Evolutionary conservation across 768 basidiomycete species (phyloP).

Genomic region (Chiua virens): DNA sequence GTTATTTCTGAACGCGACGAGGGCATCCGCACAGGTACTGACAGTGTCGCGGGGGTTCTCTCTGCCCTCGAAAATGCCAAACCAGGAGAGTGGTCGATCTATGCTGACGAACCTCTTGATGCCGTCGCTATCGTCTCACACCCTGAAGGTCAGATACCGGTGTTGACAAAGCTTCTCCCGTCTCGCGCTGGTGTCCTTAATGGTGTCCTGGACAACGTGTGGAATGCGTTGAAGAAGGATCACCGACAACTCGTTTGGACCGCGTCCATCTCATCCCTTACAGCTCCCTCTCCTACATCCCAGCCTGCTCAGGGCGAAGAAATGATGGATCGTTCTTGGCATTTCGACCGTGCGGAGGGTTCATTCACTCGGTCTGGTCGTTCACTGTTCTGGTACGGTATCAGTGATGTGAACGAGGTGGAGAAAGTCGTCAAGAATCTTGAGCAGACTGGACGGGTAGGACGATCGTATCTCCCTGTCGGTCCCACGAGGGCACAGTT

Average conservation of each 20-base stretch:
- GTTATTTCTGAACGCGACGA: constrained; percentile 96
- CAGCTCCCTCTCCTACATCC: constrained; percentile 4
- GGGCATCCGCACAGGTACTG: constrained; percentile 77
- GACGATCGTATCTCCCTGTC: constrained; percentile 80
- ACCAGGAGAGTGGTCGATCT: constrained; percentile 85
- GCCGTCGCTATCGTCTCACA: constrained; percentile 93
- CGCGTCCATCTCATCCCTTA: constrained; percentile 55
- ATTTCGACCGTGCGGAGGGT: constrained; percentile 97
- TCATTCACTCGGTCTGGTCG: constrained; percentile 94
- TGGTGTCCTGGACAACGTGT: constrained; percentile 96
- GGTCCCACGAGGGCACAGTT: constrained; percentile 18
- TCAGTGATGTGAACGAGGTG: constrained; percentile 88
- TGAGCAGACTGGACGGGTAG: constrained; percentile 79
- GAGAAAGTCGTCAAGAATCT: constrained; percentile 78
- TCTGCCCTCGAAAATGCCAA: constrained; percentile 57
- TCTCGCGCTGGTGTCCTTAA: constrained; percentile 89
- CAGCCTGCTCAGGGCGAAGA: constrained; percentile 67
- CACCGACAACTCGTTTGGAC: constrained; percentile 96
- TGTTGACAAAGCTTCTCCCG: constrained; percentile 90
- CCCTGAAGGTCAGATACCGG: constrained; percentile 83
- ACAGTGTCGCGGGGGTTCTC: constrained; percentile 87
- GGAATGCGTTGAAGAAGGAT: constrained; percentile 94
- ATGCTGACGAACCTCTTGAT: constrained; percentile 98
- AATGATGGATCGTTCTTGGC: constrained; percentile 83
- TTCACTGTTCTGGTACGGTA: constrained; percentile 97